These are phyloP conservation scores for Saksenaea vasiformis DNA, from an alignment of 371 early-diverging fungal species.

Conservation along the genomic window DNA sequence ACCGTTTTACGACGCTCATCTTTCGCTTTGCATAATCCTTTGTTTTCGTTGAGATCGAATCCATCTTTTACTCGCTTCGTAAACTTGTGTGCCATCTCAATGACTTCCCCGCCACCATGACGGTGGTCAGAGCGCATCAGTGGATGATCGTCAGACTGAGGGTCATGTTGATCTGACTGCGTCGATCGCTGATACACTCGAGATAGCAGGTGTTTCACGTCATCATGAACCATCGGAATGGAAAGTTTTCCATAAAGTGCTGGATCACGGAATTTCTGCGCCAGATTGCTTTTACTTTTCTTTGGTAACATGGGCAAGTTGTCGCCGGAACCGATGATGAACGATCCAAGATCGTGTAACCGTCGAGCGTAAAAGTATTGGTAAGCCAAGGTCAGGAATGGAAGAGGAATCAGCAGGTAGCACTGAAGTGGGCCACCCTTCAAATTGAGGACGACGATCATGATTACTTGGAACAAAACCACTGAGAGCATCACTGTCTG, in stretches of 20 bases:
- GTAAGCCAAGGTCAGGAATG: slow-evolving; percentile 60
- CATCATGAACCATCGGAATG: slow-evolving; percentile 58
- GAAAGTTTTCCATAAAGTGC: slow-evolving; percentile 40
- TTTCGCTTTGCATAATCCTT: background rate
- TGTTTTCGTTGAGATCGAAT: background rate
- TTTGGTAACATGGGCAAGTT: background rate
- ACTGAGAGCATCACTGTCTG: slow-evolving; percentile 63
- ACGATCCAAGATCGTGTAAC: slow-evolving; percentile 15
- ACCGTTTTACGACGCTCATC: slow-evolving; percentile 2
- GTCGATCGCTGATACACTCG: slow-evolving; percentile 34
- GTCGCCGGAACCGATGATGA: slow-evolving; percentile 8
- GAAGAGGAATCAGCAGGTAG: slow-evolving; percentile 61
- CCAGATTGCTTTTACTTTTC: slow-evolving; percentile 11
- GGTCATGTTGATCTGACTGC: background rate
- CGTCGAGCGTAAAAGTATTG: slow-evolving; percentile 43
- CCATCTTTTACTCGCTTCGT: background rate
- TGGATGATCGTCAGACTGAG: background rate
- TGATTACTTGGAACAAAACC: slow-evolving; percentile 70
- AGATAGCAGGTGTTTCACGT: slow-evolving; percentile 51
- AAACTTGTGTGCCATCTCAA: background rate
- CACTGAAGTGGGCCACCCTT: slow-evolving; percentile 45
- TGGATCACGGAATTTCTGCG: slow-evolving; percentile 48
- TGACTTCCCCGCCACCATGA: background rate
- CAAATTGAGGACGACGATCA: slow-evolving; percentile 64
- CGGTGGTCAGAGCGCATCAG: background rate